Percentiles rank a stretch among this genome's conserved stretches.
Conservation (phyloP, 768 basidiomycete genomes). For the Lanmaoa pseudosensibilis region DNA sequence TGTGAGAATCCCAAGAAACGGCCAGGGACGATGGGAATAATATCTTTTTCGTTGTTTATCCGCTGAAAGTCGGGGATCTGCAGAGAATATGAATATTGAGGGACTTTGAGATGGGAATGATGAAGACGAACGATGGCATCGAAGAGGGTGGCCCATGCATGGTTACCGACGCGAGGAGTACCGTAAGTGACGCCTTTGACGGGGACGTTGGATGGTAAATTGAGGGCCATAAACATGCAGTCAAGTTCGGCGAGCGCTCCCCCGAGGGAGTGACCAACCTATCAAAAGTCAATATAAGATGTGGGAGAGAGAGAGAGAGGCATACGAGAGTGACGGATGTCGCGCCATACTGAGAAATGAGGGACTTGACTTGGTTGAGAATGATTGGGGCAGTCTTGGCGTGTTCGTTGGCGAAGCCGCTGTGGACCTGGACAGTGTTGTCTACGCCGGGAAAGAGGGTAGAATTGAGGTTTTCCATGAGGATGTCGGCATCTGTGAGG, state of each 20-base stretch:
- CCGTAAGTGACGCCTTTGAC: slow-evolving; percentile 35
- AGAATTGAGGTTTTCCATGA: slow-evolving; percentile 39
- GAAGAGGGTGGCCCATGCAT: slow-evolving; percentile 30
- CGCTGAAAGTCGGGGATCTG: slow-evolving; percentile 29
- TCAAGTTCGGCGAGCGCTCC: slow-evolving; percentile 54
- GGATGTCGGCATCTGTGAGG: slow-evolving; percentile 50
- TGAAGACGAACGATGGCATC: slow-evolving; percentile 21
- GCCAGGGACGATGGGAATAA: slow-evolving; percentile 58
- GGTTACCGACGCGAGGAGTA: slow-evolving; percentile 32
- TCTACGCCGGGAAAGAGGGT: slow-evolving; percentile 57
- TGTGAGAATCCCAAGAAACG: slow-evolving; percentile 48
- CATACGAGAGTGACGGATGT: slow-evolving; percentile 44
- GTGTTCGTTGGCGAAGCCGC: slow-evolving; percentile 55
- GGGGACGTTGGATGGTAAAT: slow-evolving; percentile 41
- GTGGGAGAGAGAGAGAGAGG: background rate
- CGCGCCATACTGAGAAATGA: slow-evolving; percentile 39
- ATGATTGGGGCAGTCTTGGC: slow-evolving; percentile 46
- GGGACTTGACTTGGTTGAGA: slow-evolving; percentile 41
- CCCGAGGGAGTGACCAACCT: slow-evolving; percentile 53
- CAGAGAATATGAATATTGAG: background rate
- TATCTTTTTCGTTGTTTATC: slow-evolving; percentile 37
- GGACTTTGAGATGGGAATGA: background rate
- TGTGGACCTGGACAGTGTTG: slow-evolving; percentile 45
- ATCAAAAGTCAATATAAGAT: background rate
- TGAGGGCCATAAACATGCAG: slow-evolving; percentile 47